A percentile compares a stretch with the other conserved stretches of the same genome.
Evolutionary conservation across 139 green algal species (phyloP).

Genomic region (Micractinium conductrix): DNA sequence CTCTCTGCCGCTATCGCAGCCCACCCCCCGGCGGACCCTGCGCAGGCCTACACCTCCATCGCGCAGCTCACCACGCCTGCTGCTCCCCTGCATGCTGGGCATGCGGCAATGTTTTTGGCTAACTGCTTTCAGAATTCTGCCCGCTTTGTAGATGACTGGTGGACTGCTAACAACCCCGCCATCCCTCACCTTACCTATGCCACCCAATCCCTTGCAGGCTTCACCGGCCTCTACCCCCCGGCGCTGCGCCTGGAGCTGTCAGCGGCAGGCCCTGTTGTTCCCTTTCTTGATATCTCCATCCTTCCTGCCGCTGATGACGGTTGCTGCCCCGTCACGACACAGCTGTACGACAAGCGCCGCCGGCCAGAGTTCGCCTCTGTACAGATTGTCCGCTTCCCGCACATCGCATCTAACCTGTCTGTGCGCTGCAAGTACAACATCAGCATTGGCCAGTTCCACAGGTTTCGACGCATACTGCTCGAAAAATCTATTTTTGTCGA

Average conservation of each 20-base stretch:
- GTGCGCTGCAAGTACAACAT: background rate
- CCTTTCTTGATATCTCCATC: background rate
- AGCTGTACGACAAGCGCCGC: background rate
- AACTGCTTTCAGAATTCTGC: background rate
- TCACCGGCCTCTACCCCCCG: background rate
- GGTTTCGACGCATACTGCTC: background rate
- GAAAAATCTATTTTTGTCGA: background rate
- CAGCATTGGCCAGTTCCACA: background rate
- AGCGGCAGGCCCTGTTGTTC: background rate
- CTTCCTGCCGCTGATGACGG: background rate
- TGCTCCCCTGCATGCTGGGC: background rate
- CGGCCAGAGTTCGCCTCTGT: background rate
- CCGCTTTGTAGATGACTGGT: background rate
- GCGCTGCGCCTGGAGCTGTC: background rate
- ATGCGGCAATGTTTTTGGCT: background rate
- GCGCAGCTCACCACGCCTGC: background rate
- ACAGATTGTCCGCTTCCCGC: background rate
- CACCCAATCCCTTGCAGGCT: background rate
- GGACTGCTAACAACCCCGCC: background rate
- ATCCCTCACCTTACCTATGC: background rate
- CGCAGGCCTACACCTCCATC: background rate
- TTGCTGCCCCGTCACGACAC: background rate
- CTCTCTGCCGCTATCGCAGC: background rate
- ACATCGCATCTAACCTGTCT: conserved; percentile 2
- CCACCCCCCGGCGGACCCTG: background rate